phyloP scores from a whole-genome alignment of 345 rosid genomes.

The Sisymbrium altissimum region DNA sequence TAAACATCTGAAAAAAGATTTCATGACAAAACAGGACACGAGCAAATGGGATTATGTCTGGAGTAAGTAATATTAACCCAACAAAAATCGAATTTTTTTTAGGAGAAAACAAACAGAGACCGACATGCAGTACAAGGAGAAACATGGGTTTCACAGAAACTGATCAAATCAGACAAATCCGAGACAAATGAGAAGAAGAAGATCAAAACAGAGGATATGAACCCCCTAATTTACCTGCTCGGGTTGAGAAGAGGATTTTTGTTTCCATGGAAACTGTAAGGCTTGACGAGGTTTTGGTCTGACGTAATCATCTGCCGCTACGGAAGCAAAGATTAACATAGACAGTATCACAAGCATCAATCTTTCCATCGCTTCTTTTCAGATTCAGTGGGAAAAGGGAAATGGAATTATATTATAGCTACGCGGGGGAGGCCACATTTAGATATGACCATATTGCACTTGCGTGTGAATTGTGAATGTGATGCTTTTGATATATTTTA shows the following conservation, averaged over 20 bases:
- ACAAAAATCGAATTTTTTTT: slow-evolving; percentile 13
- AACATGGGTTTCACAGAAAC: not conserved
- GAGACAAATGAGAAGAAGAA: not conserved
- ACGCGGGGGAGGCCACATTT: not conserved
- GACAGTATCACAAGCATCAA: slow-evolving; percentile 17
- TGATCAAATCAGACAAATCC: not conserved
- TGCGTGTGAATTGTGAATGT: not conserved
- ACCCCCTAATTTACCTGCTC: slow-evolving; percentile 55
- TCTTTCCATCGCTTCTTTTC: slow-evolving; percentile 23
- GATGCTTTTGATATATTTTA: not conserved
- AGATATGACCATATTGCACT: not conserved
- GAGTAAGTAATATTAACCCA: not conserved
- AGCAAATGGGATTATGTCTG: not conserved
- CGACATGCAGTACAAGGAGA: slow-evolving; percentile 10
- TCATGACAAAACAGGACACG: not conserved
- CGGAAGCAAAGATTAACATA: slow-evolving; percentile 36
- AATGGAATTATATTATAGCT: not conserved
- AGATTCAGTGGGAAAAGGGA: slow-evolving; percentile 20
- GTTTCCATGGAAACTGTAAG: slow-evolving; percentile 62
- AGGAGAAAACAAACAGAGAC: not conserved
- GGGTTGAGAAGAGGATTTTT: slow-evolving; percentile 50
- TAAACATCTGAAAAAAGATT: not conserved
- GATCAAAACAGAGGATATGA: slow-evolving; percentile 7
- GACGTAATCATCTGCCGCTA: slow-evolving; percentile 49
- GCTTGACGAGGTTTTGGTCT: slow-evolving; percentile 78